Evolutionary conservation across 2,329 filamentous ascomycete genomes (phyloP), one percentile per base, ranked within the genome.

Genomic region (Colletotrichum tamarilloi): DNA sequence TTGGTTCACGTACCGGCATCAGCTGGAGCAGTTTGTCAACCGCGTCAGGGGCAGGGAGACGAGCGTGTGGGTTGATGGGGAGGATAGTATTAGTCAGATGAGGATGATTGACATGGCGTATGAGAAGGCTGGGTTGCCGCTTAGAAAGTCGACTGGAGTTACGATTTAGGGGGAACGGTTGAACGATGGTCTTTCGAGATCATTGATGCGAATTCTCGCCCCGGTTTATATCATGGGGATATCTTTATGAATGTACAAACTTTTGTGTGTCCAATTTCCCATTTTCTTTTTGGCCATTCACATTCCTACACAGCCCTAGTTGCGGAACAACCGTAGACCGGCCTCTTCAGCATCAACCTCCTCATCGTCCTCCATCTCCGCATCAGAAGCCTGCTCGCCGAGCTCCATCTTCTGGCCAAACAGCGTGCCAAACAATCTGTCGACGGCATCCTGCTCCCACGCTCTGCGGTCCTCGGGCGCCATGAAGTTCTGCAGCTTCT

Each of bases 401-500:
- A 95, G 83, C 77, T 88, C 85, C 80, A 92, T 87, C 81, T 91
- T 92, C 78, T 93, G 91, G 0, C 94, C 94, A 75, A 96, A 90
- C 75, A 95, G 82, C 30, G 92, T 93, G 16, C 91, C 91, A 80
- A 95, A 95, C 81, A 96, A 91, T 70, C 90, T 84, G 77, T 97
- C 94, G 72, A 95, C 91, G 68, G 95, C 95, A 73, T 90, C 89
- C 76, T 93, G 91, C 74, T 94, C 93, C 97, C 97, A 99, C 19
- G 82, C 84, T 4, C 93, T 88, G 66, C 94, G 87, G 80, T 97
- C 94, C 81, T 98, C 95, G 0, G 95, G 92, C 12, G 95, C 95
- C 95, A 98, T 98, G 80, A 98, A 98, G 82, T 98, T 98, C 85
- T 98, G 94, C 79, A 99, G 83, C 86, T 98, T 98, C 85, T 98